phyloP scores from a whole-genome alignment of 768 basidiomycete species.

The Boletellus ananiceps region DNA sequence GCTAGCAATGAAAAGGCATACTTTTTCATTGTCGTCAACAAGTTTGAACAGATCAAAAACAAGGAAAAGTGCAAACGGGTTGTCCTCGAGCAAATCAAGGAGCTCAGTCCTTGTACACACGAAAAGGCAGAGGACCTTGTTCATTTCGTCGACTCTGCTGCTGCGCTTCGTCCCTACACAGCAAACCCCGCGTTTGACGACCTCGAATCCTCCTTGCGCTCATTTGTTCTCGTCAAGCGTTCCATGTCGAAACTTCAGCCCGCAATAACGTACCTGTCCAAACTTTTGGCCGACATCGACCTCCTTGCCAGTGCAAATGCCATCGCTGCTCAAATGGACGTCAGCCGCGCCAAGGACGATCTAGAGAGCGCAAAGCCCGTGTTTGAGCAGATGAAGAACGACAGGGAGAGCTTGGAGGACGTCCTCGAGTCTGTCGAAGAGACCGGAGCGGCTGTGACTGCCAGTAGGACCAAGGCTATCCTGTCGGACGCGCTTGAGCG shows the following conservation, averaged over 20 bases:
- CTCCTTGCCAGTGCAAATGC: slow-evolving; percentile 82
- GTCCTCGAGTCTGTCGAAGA: slow-evolving; percentile 80
- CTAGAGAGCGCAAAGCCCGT: slow-evolving; percentile 70
- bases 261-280: slow-evolving; percentile 83
- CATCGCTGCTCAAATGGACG: slow-evolving; percentile 77
- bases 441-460: slow-evolving; percentile 50
- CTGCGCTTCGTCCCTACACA: slow-evolving; percentile 61
- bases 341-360: slow-evolving; percentile 65
- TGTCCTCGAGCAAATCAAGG: slow-evolving; percentile 91
- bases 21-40: slow-evolving; percentile 98
- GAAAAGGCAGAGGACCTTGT: slow-evolving; percentile 91
- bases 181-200: slow-evolving; percentile 74
- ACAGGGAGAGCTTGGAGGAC: slow-evolving; percentile 72
- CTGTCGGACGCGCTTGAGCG: slow-evolving; percentile 69
- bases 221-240: slow-evolving; percentile 94
- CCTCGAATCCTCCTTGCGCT: slow-evolving; percentile 85
- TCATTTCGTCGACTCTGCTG: slow-evolving; percentile 94
- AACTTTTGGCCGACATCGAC: slow-evolving; percentile 88
- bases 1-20: slow-evolving; percentile 97
- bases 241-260: slow-evolving; percentile 95
- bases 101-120: slow-evolving; percentile 87
- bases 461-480: slow-evolving; percentile 49
- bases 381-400: slow-evolving; percentile 80
- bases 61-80: slow-evolving; percentile 87
- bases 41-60: slow-evolving; percentile 92